Evolutionary conservation across 2,329 filamentous ascomycete genomes (phyloP).

Genomic region (Cytospora leucostoma): DNA sequence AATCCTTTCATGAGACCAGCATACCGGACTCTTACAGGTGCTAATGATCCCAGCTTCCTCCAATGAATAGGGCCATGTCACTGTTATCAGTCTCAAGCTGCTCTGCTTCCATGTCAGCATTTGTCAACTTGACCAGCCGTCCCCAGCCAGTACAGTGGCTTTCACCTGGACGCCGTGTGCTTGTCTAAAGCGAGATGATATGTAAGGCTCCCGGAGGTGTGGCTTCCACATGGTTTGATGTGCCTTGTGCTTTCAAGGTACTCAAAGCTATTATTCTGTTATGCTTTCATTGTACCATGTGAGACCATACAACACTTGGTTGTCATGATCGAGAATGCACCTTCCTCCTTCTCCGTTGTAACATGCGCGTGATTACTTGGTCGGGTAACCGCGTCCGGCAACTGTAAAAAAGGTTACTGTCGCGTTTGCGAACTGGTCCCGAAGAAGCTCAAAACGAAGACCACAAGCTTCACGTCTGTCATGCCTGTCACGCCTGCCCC

Average conservation of each 20-base stretch:
- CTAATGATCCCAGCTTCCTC: not conserved
- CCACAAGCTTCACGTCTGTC: too few species aligned
- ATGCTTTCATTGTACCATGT: not conserved
- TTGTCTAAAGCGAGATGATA: too few species aligned
- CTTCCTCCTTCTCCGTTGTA: not conserved
- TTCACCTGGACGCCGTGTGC: too few species aligned
- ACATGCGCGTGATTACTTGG: not conserved
- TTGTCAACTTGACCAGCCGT: too few species aligned
- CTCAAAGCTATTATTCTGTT: not conserved
- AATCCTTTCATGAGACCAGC: not conserved
- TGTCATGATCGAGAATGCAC: not conserved
- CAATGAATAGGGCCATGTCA: not conserved
- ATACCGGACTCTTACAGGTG: not conserved
- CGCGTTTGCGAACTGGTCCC: not conserved
- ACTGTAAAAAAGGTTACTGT: not conserved
- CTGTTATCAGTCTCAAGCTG: not conserved
- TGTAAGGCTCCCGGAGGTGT: too few species aligned
- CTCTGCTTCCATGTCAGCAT: not conserved
- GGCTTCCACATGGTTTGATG: too few species aligned
- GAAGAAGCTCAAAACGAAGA: not conserved
- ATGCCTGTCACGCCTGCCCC: too few species aligned
- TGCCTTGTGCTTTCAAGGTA: too few species aligned
- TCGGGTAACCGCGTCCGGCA: not conserved
- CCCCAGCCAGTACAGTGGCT: too few species aligned
- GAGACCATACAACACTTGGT: not conserved